Conservation (phyloP, 805 yeast genomes). For the Ogataea siamensis region DNA sequence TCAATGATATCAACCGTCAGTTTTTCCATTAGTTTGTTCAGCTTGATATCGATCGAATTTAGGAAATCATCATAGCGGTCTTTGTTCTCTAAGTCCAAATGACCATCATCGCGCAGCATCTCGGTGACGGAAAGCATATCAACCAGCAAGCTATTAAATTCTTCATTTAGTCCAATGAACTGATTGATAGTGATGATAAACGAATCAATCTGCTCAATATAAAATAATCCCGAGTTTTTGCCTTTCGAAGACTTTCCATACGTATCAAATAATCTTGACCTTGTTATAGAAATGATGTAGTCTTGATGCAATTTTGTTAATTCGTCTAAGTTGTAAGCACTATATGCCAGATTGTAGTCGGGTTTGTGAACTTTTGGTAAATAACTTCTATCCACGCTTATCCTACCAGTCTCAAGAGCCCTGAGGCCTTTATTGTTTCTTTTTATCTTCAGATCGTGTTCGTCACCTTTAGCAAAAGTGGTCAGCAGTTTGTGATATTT, state of each 20-base stretch:
- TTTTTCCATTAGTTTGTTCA: constrained; percentile 40
- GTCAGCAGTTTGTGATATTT: constrained; percentile 32
- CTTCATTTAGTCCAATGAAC: constrained; percentile 38
- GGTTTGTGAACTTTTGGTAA: background rate
- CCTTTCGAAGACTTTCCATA: constrained; percentile 31
- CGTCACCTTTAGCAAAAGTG: constrained; percentile 16
- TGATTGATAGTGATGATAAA: constrained; percentile 38
- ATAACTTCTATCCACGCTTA: constrained; percentile 14
- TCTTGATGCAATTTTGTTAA: constrained; percentile 36
- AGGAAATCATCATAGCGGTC: constrained; percentile 24
- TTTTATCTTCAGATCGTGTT: constrained; percentile 14
- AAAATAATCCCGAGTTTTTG: constrained; percentile 37
- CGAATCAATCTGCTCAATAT: constrained; percentile 41
- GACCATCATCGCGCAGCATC: constrained; percentile 18
- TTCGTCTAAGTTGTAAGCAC: constrained; percentile 49
- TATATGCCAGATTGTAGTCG: constrained; percentile 13
- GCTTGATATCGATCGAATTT: constrained; percentile 23
- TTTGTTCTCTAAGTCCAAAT: constrained; percentile 25
- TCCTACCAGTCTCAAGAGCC: constrained; percentile 14
- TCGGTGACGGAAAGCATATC: constrained; percentile 35
- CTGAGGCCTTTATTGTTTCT: constrained; percentile 20
- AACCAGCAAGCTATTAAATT: constrained; percentile 36
- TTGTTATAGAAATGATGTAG: constrained; percentile 37
- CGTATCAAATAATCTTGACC: constrained; percentile 36
- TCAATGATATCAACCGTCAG: constrained; percentile 40